phyloP scores from a whole-genome alignment of 1,284 basidiomycete genomes.

The Taiwanofungus camphoratus region DNA sequence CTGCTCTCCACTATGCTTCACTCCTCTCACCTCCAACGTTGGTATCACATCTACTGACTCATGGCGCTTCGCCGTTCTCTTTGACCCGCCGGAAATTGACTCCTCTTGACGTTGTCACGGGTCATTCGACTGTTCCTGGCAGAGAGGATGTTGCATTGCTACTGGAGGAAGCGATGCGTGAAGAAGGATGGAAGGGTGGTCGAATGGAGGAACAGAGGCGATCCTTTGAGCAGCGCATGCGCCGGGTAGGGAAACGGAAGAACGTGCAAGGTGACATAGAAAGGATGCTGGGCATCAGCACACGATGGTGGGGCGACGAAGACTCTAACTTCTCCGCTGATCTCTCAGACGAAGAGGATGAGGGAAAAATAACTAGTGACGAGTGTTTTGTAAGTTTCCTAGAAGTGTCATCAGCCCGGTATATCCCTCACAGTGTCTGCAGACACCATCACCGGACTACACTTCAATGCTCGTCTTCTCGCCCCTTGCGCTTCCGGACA shows the following conservation, averaged over 20 bases:
- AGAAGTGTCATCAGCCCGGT: slow-evolving; percentile 4
- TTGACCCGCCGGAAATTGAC: slow-evolving; percentile 73
- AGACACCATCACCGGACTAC: slow-evolving; percentile 72
- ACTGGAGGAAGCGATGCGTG: slow-evolving; percentile 77
- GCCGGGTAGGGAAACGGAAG: slow-evolving; percentile 47
- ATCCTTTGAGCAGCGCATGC: slow-evolving; percentile 50
- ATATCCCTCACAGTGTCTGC: slow-evolving; percentile 16
- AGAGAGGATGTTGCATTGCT: slow-evolving; percentile 76
- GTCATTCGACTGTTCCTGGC: slow-evolving; percentile 71
- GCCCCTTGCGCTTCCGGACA: slow-evolving; percentile 65
- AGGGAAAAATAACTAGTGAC: slow-evolving; percentile 16
- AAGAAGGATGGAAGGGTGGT: slow-evolving; percentile 67
- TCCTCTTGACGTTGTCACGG: slow-evolving; percentile 81
- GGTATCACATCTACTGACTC: slow-evolving; percentile 88
- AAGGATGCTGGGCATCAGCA: slow-evolving; percentile 47
- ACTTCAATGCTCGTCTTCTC: slow-evolving; percentile 90
- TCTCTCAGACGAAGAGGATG: slow-evolving; percentile 37
- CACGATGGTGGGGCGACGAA: slow-evolving; percentile 61
- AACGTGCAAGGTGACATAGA: slow-evolving; percentile 49
- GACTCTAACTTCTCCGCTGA: slow-evolving; percentile 31
- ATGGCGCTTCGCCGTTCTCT: slow-evolving; percentile 79
- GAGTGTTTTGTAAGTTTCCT: slow-evolving; percentile 45
- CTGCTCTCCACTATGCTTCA: slow-evolving; percentile 91
- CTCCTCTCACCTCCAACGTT: slow-evolving; percentile 86
- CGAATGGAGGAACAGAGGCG: slow-evolving; percentile 59